Evolutionary conservation across 2,329 filamentous ascomycete genomes (phyloP).

Genomic region (Periconia macrospinosa): DNA sequence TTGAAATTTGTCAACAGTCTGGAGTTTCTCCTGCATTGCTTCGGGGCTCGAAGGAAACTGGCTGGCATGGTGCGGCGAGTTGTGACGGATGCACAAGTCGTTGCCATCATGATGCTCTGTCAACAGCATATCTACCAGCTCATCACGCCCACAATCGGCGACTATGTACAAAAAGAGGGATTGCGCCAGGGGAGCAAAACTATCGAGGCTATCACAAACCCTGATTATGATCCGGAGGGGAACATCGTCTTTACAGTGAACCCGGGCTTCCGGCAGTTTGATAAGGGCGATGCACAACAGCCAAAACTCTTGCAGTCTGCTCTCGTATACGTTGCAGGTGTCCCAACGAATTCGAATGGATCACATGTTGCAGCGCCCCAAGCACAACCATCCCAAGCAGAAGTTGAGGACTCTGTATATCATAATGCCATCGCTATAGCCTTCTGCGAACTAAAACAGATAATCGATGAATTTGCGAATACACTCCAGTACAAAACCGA

Average conservation of each 20-base stretch:
- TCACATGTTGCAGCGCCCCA: too few relatives aligned
- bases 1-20: neutral
- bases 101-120: neutral
- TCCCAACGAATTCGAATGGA: too few relatives aligned
- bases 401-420: neutral
- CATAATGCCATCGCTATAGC: too few relatives aligned
- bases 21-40: neutral
- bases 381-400: neutral
- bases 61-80: neutral
- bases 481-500: neutral
- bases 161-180: neutral
- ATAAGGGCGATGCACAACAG: neutral
- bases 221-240: neutral
- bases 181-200: neutral
- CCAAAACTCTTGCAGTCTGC: neutral
- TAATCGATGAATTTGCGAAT: too few relatives aligned
- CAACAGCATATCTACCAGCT: neutral
- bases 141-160: neutral
- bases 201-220: neutral
- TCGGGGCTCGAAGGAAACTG: neutral
- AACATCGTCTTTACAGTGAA: neutral
- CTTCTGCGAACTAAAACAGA: too few relatives aligned
- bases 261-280: neutral
- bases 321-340: neutral
- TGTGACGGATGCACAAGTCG: constrained; percentile 1